Evolutionary conservation across 352 stramenopile species (phyloP).

Genomic region (Pythium utonaiense): DNA sequence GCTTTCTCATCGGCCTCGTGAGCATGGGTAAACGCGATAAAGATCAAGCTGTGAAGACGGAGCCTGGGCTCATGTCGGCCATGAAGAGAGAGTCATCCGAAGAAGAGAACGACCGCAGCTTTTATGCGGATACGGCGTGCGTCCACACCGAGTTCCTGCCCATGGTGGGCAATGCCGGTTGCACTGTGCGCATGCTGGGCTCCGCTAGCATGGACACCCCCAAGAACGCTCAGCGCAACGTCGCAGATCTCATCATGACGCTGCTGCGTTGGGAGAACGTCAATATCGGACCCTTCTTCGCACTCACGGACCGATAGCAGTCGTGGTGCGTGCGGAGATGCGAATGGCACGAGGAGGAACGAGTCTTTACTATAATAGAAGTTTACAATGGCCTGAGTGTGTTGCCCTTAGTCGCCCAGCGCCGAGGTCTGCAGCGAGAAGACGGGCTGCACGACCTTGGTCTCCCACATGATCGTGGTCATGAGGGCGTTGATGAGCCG

Average conservation of each 20-base stretch:
- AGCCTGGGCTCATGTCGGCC: neutral
- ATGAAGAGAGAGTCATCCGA: neutral
- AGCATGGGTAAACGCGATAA: constrained; percentile 1
- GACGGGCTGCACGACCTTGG: constrained; percentile 38
- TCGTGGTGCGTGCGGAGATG: neutral
- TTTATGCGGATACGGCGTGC: constrained; percentile 9
- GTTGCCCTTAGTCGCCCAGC: neutral
- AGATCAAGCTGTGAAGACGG: neutral
- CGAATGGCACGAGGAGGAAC: neutral
- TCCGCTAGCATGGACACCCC: constrained; percentile 10
- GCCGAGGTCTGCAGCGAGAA: constrained; percentile 20
- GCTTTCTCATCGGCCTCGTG: constrained; percentile 19
- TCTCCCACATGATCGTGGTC: constrained; percentile 49
- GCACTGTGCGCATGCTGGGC: constrained; percentile 18
- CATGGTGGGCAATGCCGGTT: constrained; percentile 15
- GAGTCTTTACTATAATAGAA: constrained; percentile 2
- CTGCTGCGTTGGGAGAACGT: constrained; percentile 26
- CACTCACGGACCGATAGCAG: constrained; percentile 11
- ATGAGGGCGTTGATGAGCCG: constrained; percentile 25
- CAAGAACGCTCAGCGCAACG: constrained; percentile 12
- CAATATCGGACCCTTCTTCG: constrained; percentile 22
- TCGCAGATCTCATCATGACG: constrained; percentile 21
- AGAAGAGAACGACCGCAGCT: neutral
- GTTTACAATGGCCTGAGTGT: neutral
- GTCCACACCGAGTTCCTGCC: constrained; percentile 24